Evolutionary conservation across 2,329 filamentous ascomycete species (phyloP).

Genomic region (Sclerotinia borealis): DNA sequence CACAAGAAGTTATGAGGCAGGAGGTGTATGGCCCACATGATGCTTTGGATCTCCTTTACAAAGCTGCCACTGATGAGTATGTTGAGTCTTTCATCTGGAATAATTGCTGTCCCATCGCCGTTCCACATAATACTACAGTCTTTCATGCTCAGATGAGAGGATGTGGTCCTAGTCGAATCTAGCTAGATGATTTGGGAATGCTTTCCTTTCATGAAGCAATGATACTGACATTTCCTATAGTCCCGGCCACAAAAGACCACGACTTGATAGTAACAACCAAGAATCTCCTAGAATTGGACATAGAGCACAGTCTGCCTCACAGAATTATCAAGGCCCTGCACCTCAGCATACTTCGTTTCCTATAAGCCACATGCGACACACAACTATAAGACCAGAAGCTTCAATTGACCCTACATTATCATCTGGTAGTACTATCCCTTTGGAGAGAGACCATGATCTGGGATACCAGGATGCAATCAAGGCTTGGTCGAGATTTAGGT

Average conservation of each 20-base stretch:
- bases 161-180: neutral
- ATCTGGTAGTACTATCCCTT: slow-evolving; percentile 12
- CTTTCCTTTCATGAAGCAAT: neutral
- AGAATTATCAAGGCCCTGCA: slow-evolving; percentile 17
- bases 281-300: slow-evolving; percentile 24
- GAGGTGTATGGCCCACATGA: slow-evolving; percentile 90
- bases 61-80: slow-evolving; percentile 65
- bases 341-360: slow-evolving; percentile 16
- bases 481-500: slow-evolving; percentile 88
- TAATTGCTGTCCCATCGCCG: neutral
- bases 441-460: slow-evolving; percentile 38
- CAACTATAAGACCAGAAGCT: slow-evolving; percentile 16
- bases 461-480: slow-evolving; percentile 66
- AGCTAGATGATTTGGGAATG: neutral
- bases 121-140: neutral
- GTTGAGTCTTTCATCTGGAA: slow-evolving; percentile 28
- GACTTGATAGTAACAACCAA: slow-evolving; percentile 21
- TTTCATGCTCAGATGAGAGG: slow-evolving; percentile 17
- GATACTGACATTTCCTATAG: slow-evolving; percentile 37
- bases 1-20: slow-evolving; percentile 56
- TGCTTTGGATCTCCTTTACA: slow-evolving; percentile 83
- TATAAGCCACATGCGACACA: slow-evolving; percentile 22
- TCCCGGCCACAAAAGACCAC: slow-evolving; percentile 31
- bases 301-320: slow-evolving; percentile 15
- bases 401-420: slow-evolving; percentile 29